phyloP scores from a whole-genome alignment of 495 filamentous ascomycete genomes.

The Friedmanniomyces simplex region DNA sequence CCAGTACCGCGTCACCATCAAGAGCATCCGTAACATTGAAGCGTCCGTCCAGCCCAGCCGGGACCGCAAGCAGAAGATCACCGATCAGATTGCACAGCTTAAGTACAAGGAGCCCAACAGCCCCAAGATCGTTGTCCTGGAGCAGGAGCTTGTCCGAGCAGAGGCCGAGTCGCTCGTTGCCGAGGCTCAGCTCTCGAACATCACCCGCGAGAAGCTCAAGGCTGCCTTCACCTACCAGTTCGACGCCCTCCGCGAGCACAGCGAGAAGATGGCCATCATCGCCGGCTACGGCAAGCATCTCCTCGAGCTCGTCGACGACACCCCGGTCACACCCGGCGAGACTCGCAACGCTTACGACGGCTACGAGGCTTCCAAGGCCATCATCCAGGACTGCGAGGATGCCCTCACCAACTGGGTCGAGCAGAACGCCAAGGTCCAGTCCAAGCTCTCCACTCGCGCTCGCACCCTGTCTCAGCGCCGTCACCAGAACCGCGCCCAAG shows the following conservation, averaged over 20 bases:
- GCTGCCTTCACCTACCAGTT: constrained; percentile 97
- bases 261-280: constrained; percentile 96
- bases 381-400: constrained; percentile 98
- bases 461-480: constrained; percentile 79
- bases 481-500: constrained; percentile 50
- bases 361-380: constrained; percentile 95
- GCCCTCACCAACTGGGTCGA: constrained; percentile 92
- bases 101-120: constrained; percentile 99
- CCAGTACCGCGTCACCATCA: constrained; percentile 97
- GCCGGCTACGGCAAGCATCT: constrained; percentile 96
- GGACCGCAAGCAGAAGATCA: constrained; percentile 99
- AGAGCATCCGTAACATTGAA: constrained; percentile 98
- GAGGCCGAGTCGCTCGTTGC: constrained; percentile 97
- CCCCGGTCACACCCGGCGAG: constrained; percentile 92
- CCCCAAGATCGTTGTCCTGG: constrained; percentile 90
- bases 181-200: constrained; percentile 96
- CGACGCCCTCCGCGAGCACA: constrained; percentile 93
- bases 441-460: constrained; percentile 74
- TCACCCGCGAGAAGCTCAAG: constrained; percentile 98
- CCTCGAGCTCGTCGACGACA: constrained; percentile 88
- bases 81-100: constrained; percentile 94
- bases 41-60: constrained; percentile 95
- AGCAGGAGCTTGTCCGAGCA: constrained; percentile 96
- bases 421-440: constrained; percentile 75
- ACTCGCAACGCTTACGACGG: constrained; percentile 94